These are phyloP conservation scores for Curvularia hawaiiensis DNA, from an alignment of 2,329 filamentous ascomycete species.

Conservation along the genomic window DNA sequence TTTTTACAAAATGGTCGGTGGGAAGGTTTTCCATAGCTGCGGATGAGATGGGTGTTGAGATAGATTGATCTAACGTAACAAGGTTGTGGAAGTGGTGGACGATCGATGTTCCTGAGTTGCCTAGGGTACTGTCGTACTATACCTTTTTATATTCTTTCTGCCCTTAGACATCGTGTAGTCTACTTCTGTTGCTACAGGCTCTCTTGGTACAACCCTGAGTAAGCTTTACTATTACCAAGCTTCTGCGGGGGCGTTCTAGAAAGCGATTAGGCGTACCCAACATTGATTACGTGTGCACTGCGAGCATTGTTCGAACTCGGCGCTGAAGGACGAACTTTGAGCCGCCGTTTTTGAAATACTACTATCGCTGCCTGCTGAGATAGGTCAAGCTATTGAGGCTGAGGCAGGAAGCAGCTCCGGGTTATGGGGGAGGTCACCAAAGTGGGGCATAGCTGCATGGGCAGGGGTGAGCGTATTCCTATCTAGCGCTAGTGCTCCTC, in stretches of 20 bases:
- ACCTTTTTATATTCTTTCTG: not conserved
- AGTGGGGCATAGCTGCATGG: conserved; percentile 11
- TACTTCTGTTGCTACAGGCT: not conserved
- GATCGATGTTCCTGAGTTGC: not conserved
- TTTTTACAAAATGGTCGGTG: conserved; percentile 21
- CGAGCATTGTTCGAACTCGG: not conserved
- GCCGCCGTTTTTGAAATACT: not conserved
- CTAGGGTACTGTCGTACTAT: not conserved
- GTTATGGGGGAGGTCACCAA: not conserved
- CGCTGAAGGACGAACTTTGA: not conserved
- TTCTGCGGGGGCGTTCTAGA: not conserved
- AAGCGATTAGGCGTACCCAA: not conserved
- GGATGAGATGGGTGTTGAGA: not conserved
- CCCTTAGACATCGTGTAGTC: not conserved
- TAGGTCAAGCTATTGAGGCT: not conserved
- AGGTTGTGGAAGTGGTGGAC: not conserved
- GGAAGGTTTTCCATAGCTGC: conserved; percentile 23
- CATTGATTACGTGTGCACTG: not conserved
- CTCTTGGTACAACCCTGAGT: not conserved
- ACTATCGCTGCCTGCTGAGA: not conserved
- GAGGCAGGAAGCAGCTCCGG: no score
- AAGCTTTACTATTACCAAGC: not conserved
- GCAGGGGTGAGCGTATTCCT: conserved; percentile 18
- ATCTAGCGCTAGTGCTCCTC: conserved; percentile 18
- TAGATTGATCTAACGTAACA: not conserved